Evolutionary conservation across 2,329 filamentous ascomycete species (phyloP).

Genomic region (Aspergillus ustus): DNA sequence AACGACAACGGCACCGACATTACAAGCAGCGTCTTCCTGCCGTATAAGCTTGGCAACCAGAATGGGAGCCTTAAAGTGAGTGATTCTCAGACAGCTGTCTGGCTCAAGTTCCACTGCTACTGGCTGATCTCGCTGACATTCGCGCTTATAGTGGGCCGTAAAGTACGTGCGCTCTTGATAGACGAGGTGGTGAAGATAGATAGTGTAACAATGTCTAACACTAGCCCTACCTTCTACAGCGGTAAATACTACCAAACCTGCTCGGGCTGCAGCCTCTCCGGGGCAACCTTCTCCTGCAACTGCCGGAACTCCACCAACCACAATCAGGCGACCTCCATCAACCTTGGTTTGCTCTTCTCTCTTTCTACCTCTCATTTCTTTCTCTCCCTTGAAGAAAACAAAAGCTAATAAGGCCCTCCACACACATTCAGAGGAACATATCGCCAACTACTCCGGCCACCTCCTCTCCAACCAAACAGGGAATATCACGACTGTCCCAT

Average conservation of each 20-base stretch:
- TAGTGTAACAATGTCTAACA: not conserved
- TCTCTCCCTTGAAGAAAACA: no score
- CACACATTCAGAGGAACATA: slow-evolving; percentile 19
- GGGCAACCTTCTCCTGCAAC: not conserved
- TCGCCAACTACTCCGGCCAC: slow-evolving; percentile 23
- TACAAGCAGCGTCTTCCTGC: slow-evolving; percentile 21
- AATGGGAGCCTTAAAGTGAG: slow-evolving; percentile 14
- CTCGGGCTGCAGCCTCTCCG: not conserved
- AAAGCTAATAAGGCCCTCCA: not conserved
- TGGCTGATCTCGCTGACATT: not conserved
- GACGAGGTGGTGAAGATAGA: no score
- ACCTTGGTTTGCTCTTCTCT: not conserved
- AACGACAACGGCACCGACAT: slow-evolving; percentile 7
- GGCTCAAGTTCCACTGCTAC: not conserved
- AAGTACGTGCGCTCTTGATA: no score
- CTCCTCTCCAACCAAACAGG: slow-evolving; percentile 21
- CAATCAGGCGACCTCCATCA: not conserved
- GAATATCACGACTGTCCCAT: slow-evolving; percentile 6
- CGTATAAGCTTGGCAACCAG: slow-evolving; percentile 9
- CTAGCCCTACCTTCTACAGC: not conserved
- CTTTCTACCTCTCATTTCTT: not conserved
- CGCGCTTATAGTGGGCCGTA: no score
- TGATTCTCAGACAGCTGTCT: not conserved
- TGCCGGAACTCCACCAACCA: not conserved
- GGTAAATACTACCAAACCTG: not conserved